Base-by-base conservation (phyloP, 2,329 filamentous ascomycete genomes). In the Penicillium rolfsii region DNA sequence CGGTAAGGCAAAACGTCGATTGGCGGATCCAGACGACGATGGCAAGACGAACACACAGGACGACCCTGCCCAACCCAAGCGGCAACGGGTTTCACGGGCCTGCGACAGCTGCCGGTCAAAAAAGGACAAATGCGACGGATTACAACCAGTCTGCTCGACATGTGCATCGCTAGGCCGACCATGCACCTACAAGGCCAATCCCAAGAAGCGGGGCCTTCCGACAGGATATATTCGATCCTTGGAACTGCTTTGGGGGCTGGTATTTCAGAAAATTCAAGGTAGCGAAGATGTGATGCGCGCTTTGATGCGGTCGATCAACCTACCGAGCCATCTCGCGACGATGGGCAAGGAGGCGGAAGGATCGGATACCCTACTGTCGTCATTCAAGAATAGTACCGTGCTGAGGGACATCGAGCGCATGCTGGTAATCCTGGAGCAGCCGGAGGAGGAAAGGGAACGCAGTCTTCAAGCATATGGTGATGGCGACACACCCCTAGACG, bases 151-250 rank as follows among this genome's bases (percentile, higher is more conserved):
- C 14, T 92, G 89, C 73, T 86, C 85, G 50, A 88, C 88, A 2
- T 92, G 90, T 76, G 81, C 82, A 6, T 80, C 84, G 4, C 84
- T 89, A 62, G 85, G 84, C 57, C 82, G 89, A 52, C 74, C 81
- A 36, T 93, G 91, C 73, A 87, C 88, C 16, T 93, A 93, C 73
- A 86, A 89, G 63, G 84, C 88, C 57, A 87, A 86, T 57, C 87
- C 89, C 7, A 91, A 91, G 76, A 92, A 92, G 74, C 83, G 90
- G 64, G 90, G 91, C 4, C 86, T 93, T 11, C 90, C 90, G 68
- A 90, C 90, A n/a, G 90, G 91, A 16, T 92, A 93, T 70, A 88
- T 93, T 57, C 84, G 89, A 36, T 89, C 89, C 0, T 80, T 93
- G 19, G 90, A 93, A 74, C 75, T 90, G 46, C 84, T 88, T 9